Evolutionary conservation across 805 yeast species (phyloP), one percentile per base, ranked within the genome.

Genomic region (Cyberlindnera subsufficiens): DNA sequence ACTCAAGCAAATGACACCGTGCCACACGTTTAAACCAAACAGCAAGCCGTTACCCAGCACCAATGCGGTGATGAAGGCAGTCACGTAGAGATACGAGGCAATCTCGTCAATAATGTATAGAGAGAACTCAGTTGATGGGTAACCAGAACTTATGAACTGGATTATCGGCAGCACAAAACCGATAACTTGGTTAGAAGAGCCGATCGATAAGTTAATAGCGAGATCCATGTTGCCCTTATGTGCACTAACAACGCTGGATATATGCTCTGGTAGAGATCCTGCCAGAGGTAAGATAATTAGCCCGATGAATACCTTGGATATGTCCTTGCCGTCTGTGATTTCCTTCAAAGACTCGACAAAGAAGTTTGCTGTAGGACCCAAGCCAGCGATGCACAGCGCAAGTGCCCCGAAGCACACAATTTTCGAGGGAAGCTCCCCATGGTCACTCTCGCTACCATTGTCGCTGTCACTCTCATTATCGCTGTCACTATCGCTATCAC

Each of bases 161-260:
- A 51, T 53, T 29, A 53, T 50, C 18, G 58, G 58, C 3, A 53
- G 34, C 5, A 53, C 58, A 35, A 53, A 53, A 0, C 55, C 55
- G 1, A 53, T 31, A 9, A 53, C 54, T 35, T 53, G 57, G 34
- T 51, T 53, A 8, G 54, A 50, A 14, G 50, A 44, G 0, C 54
- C 57, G 5, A 53, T 48, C 15, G 53, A 37, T 18, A 53, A 32
- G 37, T 50, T 52, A 2, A 53, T 30, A 5, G 58, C 43, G 2
- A 53, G 34, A 30, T 53, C 58, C 46, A 53, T 42, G 27, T 50
- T 50, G 3, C 55, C 54, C 40, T 50, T 53, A 34, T 45, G 45
- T 3, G 58, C 58, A 39, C 48, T 42, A 33, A 48, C 38, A 19
- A 53, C 37, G 1, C 55, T 47, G 6, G 58, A 51, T 19, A 50